These are phyloP conservation scores for Termitomyces sp. DNA, from an alignment of 768 basidiomycete species.

Conservation along the genomic window DNA sequence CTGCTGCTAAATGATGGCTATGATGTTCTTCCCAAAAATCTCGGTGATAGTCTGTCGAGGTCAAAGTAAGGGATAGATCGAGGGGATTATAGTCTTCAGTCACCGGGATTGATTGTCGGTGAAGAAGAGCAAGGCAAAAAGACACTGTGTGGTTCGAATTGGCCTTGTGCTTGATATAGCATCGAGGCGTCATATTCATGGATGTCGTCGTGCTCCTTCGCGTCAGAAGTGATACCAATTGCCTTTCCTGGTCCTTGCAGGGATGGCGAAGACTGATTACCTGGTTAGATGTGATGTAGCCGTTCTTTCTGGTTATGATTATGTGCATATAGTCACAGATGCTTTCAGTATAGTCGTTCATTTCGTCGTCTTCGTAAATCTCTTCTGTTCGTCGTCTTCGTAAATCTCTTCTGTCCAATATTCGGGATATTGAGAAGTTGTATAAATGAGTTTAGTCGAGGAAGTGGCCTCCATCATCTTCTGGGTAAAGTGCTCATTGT, in stretches of 20 bases:
- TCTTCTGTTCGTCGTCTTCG: conserved; percentile 10
- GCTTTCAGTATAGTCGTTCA: conserved; percentile 23
- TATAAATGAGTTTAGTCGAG: neutral
- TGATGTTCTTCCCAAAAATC: neutral
- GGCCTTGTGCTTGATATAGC: neutral
- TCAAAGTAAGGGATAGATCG: neutral
- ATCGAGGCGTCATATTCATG: conserved; percentile 12
- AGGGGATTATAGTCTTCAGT: neutral
- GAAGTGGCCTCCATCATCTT: neutral
- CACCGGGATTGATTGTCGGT: neutral
- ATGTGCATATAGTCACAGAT: conserved; percentile 33
- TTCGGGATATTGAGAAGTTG: neutral
- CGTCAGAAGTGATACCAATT: neutral
- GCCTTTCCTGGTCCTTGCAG: neutral
- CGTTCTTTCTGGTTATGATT: neutral
- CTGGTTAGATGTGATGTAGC: neutral
- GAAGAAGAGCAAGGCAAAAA: neutral
- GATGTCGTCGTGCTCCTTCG: conserved; percentile 3
- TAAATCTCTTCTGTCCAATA: neutral
- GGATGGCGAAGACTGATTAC: conserved; percentile 18
- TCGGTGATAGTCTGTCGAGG: neutral
- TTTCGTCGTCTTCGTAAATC: conserved; percentile 12
- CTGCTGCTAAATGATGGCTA: neutral
- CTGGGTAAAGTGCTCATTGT: conserved; percentile 5
- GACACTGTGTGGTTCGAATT: neutral